phyloP scores from a whole-genome alignment of 1,139 yeast species.

The Geotrichum aggregatum region DNA sequence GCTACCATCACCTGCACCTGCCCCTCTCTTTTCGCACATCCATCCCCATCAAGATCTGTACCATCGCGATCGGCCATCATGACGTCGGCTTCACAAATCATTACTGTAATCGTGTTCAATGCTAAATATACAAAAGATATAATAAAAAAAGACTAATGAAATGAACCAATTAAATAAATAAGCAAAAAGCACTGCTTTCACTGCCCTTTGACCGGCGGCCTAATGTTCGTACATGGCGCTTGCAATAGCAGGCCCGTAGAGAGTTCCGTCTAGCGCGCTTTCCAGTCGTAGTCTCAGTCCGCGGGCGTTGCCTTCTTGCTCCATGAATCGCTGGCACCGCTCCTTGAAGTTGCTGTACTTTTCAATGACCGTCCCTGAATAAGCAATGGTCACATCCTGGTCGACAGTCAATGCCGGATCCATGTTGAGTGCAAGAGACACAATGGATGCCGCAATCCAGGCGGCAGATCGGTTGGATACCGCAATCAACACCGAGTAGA shows the following conservation, averaged over 20 bases:
- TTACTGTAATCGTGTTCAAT: background rate
- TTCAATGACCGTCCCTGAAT: constrained; percentile 85
- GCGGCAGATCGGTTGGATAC: constrained; percentile 77
- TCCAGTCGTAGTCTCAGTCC: constrained; percentile 26
- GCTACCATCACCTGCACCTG: too few species aligned
- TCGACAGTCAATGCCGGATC: background rate
- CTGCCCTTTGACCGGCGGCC: background rate
- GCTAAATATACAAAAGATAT: background rate
- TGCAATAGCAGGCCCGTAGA: constrained; percentile 36
- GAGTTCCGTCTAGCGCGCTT: constrained; percentile 33
- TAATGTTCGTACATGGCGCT: constrained; percentile 30
- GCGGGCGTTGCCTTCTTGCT: constrained; percentile 26
- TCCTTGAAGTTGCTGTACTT: constrained; percentile 77
- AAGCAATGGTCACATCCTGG: constrained; percentile 52
- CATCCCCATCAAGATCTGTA: too few species aligned
- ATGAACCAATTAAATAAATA: background rate
- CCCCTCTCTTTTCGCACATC: too few species aligned
- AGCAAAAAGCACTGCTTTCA: background rate
- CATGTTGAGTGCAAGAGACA: constrained; percentile 36
- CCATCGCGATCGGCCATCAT: too few species aligned
- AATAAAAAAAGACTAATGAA: background rate
- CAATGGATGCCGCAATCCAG: constrained; percentile 74
- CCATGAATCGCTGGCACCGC: constrained; percentile 37
- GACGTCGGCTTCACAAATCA: too few species aligned
- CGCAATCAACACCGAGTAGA: constrained; percentile 60